Conservation (phyloP, 768 basidiomycete species). For the Tubosaeta sp. region DNA sequence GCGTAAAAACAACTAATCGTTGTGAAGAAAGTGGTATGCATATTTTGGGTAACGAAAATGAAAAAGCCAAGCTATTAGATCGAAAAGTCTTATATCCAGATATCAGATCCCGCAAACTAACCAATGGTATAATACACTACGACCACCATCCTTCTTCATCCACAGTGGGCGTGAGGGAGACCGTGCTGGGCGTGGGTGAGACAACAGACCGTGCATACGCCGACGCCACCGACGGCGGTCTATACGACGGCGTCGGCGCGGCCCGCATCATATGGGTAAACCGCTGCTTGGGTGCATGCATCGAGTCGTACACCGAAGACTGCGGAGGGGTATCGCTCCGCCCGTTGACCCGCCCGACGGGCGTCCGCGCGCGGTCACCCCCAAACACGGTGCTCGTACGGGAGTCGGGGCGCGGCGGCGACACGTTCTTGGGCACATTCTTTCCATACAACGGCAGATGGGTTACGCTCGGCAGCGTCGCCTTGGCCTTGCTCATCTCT, state of each 20-base stretch:
- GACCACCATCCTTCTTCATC: slow-evolving; percentile 79
- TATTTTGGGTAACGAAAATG: slow-evolving; percentile 1
- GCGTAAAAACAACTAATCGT: slow-evolving; percentile 1
- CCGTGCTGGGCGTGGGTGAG: slow-evolving; percentile 74
- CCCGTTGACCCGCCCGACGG: slow-evolving; percentile 40
- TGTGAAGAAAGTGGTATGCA: slow-evolving; percentile 15
- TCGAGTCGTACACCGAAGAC: slow-evolving; percentile 72
- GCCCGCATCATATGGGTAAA: slow-evolving; percentile 10
- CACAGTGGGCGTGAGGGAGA: slow-evolving; percentile 67
- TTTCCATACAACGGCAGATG: slow-evolving; percentile 39
- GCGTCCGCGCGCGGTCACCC: slow-evolving; percentile 48
- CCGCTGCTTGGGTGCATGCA: slow-evolving; percentile 43
- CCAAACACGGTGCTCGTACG: slow-evolving; percentile 62
- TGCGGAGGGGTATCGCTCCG: slow-evolving; percentile 48
- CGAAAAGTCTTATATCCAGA: slow-evolving; percentile 17
- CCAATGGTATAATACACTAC: slow-evolving; percentile 28
- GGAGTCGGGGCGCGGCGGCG: slow-evolving; percentile 66
- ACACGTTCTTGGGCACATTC: slow-evolving; percentile 32
- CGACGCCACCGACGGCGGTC: slow-evolving; percentile 47
- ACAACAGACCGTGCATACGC: slow-evolving; percentile 35
- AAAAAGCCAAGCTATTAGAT: slow-evolving; percentile 18
- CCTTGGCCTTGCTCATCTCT: slow-evolving; percentile 51
- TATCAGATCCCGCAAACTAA: slow-evolving; percentile 9
- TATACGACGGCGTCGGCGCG: slow-evolving; percentile 27
- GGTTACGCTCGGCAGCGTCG: slow-evolving; percentile 22